A percentile compares a stretch with the other conserved stretches of the same genome.
phyloP scores from a whole-genome alignment of 2,329 filamentous ascomycete species.

The Hypoxylon sp. region DNA sequence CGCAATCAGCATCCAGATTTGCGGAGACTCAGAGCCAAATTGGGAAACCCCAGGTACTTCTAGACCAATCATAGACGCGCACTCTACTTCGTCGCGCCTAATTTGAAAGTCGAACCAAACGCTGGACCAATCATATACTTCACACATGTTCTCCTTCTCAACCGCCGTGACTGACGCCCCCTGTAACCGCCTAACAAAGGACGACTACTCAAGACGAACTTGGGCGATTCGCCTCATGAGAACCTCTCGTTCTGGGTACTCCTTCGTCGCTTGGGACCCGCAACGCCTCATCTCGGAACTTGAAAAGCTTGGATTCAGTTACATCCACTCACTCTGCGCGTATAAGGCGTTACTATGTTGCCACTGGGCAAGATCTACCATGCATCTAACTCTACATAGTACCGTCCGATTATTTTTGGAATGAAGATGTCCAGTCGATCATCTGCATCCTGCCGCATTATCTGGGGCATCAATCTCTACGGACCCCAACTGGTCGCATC shows the following conservation, averaged over 20 bases:
- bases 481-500: constrained; percentile 45
- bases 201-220: constrained; percentile 24
- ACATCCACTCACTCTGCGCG: constrained; percentile 34
- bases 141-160: constrained; percentile 45
- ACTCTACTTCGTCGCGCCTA: constrained; percentile 49
- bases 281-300: constrained; percentile 51
- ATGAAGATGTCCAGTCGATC: constrained; percentile 46
- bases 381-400: constrained; percentile 27
- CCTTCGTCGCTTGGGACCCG: constrained; percentile 48
- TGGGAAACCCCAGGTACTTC: constrained; percentile 38
- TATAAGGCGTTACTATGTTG: constrained; percentile 16
- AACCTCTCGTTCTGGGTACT: constrained; percentile 53
- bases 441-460: constrained; percentile 36
- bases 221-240: constrained; percentile 52
- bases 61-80: constrained; percentile 48
- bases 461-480: constrained; percentile 43
- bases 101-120: constrained; percentile 44
- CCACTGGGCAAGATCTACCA: constrained; percentile 25
- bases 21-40: constrained; percentile 40
- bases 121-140: constrained; percentile 42
- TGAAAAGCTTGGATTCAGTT: constrained; percentile 16
- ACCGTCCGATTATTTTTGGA: constrained; percentile 38
- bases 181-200: constrained; percentile 47
- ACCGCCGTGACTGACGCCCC: constrained; percentile 52
- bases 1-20: constrained; percentile 44